Evolutionary conservation across 352 stramenopile genomes (phyloP), one percentile per base, ranked within the genome.

Genomic region (Pythium graminicola): DNA sequence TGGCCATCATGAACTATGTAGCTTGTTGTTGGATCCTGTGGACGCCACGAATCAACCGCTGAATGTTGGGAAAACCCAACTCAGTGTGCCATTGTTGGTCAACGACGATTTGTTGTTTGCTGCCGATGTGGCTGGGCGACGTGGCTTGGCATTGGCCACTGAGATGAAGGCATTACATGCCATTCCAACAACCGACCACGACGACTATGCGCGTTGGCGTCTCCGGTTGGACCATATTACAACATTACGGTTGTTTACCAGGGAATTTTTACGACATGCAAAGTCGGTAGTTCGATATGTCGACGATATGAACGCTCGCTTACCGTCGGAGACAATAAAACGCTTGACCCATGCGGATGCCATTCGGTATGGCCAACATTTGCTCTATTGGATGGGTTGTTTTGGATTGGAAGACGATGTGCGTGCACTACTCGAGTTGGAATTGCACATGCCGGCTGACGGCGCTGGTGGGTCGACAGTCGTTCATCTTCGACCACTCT

Each of bases 331-430:
- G 44, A 0, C 50, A 31, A 50, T 23, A 38, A 57, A 36, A 1
- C 28, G 36, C 20, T 77, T 79, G 39, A 64, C 60, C 6, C 50
- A 53, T 20, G 52, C 58, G 0, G 73, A 85, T 35, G 73, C 65
- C 11, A 64, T 86, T 27, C 75, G 80, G 0, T 91, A 91, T 28
- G 80, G 77, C 2, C 80, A 91, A 54, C 80, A 91, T 33, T 45
- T 91, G 47, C 55, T 91, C 9, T 91, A 87, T 51, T 91, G 80
- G 76, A 71, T 65, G 19, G 74, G 70, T 22, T 85, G 80, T 28
- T 86, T 91, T 29, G 79, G 79, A 0, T 52, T 88, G n/a, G 67
- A 75, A 3, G 56, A 71, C 1, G 66, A 85, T 19, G 73, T 85
- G 19, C 61, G 58, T 9, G 65, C 58, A 14, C 61, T 89, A 24